These are phyloP conservation scores for Mycena latifolia DNA, from an alignment of 768 basidiomycete genomes.

Conservation along the genomic window DNA sequence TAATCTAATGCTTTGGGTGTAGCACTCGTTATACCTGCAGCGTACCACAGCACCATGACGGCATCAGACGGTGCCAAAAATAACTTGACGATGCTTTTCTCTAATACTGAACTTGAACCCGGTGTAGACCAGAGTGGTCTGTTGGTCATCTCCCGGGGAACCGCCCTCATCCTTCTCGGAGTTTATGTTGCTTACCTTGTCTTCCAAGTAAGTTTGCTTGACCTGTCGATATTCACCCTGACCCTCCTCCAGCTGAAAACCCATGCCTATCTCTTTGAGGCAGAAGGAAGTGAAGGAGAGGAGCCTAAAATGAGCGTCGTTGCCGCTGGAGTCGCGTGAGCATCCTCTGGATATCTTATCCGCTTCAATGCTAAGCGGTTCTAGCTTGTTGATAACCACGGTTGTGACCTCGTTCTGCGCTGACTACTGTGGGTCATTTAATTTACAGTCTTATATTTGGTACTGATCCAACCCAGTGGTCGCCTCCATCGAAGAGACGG, in stretches of 20 bases:
- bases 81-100: conserved; percentile 14
- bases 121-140: conserved; percentile 60
- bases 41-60: conserved; percentile 70
- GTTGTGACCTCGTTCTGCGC: conserved; percentile 90
- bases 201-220: conserved; percentile 70
- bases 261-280: conserved; percentile 74
- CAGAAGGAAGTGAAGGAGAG: conserved; percentile 51
- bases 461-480: conserved; percentile 70
- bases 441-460: neutral
- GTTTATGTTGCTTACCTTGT: conserved; percentile 82
- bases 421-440: conserved; percentile 74
- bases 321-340: conserved; percentile 71
- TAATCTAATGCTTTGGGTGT: neutral
- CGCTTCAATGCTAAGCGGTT: conserved; percentile 12
- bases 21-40: conserved; percentile 92
- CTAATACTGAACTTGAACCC: conserved; percentile 37
- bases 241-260: conserved; percentile 70
- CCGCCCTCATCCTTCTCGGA: conserved; percentile 77
- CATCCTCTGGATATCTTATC: conserved; percentile 34
- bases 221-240: neutral
- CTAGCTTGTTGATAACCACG: conserved; percentile 78
- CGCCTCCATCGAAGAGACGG: conserved; percentile 93
- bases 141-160: conserved; percentile 83
- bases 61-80: conserved; percentile 21
- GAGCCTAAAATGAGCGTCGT: conserved; percentile 76